Conservation (phyloP, 257 asterid genomes). For the Leptodermis oblonga region DNA sequence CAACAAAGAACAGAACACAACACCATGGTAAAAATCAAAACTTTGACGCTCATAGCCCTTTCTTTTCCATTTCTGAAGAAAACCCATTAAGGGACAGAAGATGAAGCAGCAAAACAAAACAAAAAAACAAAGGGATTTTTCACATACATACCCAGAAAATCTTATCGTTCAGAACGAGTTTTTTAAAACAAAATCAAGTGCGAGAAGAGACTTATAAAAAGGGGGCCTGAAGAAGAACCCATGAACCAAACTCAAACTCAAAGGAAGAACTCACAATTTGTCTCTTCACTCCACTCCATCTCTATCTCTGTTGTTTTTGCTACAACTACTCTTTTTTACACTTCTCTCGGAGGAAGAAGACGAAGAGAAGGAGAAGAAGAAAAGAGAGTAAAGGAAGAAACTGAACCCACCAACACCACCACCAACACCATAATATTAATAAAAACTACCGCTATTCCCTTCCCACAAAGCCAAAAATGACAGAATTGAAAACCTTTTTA, state of each 20-base stretch:
- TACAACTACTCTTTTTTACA: neutral
- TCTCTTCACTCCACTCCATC: constrained; percentile 15
- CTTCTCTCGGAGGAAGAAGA: neutral
- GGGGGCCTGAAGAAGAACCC: constrained; percentile 7
- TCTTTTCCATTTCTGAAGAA: neutral
- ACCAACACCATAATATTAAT: neutral
- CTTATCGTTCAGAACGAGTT: neutral
- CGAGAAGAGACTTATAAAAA: neutral
- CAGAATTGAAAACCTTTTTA: neutral
- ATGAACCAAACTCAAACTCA: constrained; percentile 7
- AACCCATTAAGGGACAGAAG: constrained; percentile 6
- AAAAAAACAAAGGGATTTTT: constrained; percentile 2
- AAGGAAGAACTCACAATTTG: constrained; percentile 9
- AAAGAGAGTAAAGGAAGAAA: neutral
- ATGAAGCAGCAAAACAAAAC: neutral
- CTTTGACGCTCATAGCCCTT: neutral
- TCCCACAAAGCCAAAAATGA: constrained; percentile 16
- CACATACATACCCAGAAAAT: constrained; percentile 13
- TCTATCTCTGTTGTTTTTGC: neutral
- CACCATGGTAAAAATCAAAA: neutral
- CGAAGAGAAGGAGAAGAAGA: neutral
- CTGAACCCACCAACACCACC: constrained; percentile 11
- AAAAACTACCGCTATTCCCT: constrained; percentile 8
- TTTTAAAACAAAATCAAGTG: neutral
- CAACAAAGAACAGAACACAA: too few relatives aligned